Evolutionary conservation across 116 monocot species (phyloP), one percentile per base, ranked within the genome.

Genomic region (Zostera marina): DNA sequence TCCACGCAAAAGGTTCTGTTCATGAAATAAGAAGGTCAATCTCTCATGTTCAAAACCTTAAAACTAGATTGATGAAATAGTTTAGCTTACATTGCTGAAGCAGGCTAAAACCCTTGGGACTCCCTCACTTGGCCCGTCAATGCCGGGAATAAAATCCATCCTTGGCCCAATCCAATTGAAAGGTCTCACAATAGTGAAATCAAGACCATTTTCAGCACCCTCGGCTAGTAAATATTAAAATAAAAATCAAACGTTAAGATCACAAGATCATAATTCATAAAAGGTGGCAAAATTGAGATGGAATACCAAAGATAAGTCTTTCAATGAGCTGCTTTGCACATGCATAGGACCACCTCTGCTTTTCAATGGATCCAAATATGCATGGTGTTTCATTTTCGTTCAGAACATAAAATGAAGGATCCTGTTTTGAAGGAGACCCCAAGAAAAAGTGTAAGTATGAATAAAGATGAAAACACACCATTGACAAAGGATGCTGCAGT

Each of bases 111-210:
- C 88, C 67, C 88, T 76, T 0, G 88, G 88, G 54, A 88, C 88
- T 65, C 88, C 88, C 72, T 88, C 88, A 42, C 80, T 88, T 11
- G 88, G 88, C 25, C 88, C 88, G 70, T 88, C 83, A 68, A 88
- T 75, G 19, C 88, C 83, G 68, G 88, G 83, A 63, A 88, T n/a
- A n/a, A n/a, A n/a, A n/a, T n/a, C n/a, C n/a, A n/a, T n/a, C n/a
- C n/a, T n/a, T n/a, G n/a, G n/a, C 17, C 92, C 92, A 62, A 92
- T 92, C 92, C 92, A 92, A n/a, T 92, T 92, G 62, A 92, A 92
- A 63, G 92, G 92, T 58, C 92, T 78, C 5, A 92, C 92, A 26
- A 92, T 92, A 32, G 92, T 87, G 72, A 92, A 92, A 48, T 87
- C 73, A 24, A 92, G 80, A 7, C 78, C 87, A 68, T 87, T 87